Evolutionary conservation across 83 land plant species (phyloP), one percentile per base, ranked within the genome.

Genomic region (Picea engelmannii): DNA sequence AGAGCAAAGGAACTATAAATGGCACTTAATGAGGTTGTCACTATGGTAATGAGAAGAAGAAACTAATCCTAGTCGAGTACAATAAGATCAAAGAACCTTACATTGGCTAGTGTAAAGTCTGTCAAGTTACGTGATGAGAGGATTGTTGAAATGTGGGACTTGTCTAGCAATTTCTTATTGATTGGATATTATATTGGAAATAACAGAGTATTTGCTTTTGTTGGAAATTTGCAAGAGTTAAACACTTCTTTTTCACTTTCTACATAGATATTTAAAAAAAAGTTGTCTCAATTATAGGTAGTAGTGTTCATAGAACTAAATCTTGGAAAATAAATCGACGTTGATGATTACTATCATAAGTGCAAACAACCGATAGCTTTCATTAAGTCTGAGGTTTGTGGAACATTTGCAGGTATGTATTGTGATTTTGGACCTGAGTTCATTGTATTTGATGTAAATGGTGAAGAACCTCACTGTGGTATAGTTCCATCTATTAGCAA

Each of bases 91-190:
- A 94, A 94, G 79, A 94, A 94, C 75, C 86, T 94, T 24, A 86
- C 92, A 74, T 87, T 94, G 78, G 94, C 94, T 13, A 95, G 97
- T 38, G 97, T 94, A 17, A 91, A 91, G 79, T 94, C 95, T 68
- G 91, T 94, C 71, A 90, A 92, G 35, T 78, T 94, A 80, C 96
- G 92, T 79, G 96, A 94, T 82, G 87, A 89, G 76, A 88, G 85
- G 21, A 38, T 12, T 17, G 95, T 94, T 40, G 91, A 90, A 66
- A 62, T 89, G 81, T 94, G 95, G 97, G 97, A 94, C 80, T 78
- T 94, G 67, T 89, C 89, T 11, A 84, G 92, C 64, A 92, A 92
- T 70, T 94, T 94, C 76, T 77, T 89, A 66, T 91, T 92, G 40
- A 88, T 92, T 3, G 97, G 92, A 76, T 87, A 84, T 63, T 95